A percentile compares a stretch with the other conserved stretches of the same genome.
Evolutionary conservation across 2,329 filamentous ascomycete genomes (phyloP).

Genomic region (Dactylonectria macrodidyma): DNA sequence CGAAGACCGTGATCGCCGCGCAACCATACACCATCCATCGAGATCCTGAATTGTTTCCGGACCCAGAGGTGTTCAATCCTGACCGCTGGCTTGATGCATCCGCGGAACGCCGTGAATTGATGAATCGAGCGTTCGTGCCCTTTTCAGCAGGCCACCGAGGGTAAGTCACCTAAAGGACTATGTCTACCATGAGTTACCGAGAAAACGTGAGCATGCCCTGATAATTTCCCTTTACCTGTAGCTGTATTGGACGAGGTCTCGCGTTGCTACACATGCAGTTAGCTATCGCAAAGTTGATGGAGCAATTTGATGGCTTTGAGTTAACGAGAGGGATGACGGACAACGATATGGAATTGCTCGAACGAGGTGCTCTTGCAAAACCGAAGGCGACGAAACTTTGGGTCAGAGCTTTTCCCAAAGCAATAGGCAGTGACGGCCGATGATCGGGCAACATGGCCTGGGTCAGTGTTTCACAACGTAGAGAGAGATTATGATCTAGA

Average conservation of each 20-base stretch:
- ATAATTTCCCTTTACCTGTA: neutral
- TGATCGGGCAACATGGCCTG: neutral
- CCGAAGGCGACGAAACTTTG: neutral
- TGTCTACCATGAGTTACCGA: neutral
- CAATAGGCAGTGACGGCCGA: neutral
- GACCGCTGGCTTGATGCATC: slow-evolving; percentile 1
- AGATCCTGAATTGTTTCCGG: neutral
- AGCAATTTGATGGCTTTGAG: neutral
- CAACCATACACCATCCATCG: neutral
- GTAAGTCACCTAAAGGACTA: neutral
- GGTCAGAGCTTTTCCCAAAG: neutral
- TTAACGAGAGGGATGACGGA: neutral
- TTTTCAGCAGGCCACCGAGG: neutral
- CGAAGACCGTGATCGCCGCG: neutral
- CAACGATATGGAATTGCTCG: neutral
- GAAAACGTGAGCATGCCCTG: neutral
- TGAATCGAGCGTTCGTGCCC: neutral
- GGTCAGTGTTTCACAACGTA: neutral
- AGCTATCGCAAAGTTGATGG: neutral
- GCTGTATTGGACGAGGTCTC: neutral
- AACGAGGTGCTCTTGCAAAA: slow-evolving; percentile 1
- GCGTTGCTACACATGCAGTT: neutral
- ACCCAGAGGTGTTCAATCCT: neutral
- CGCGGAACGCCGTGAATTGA: neutral
- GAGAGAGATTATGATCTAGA: no score